A percentile compares a stretch with the other conserved stretches of the same genome.
Evolutionary conservation across 257 asterid species (phyloP).

Genomic region (Paraleonurus japonicus): DNA sequence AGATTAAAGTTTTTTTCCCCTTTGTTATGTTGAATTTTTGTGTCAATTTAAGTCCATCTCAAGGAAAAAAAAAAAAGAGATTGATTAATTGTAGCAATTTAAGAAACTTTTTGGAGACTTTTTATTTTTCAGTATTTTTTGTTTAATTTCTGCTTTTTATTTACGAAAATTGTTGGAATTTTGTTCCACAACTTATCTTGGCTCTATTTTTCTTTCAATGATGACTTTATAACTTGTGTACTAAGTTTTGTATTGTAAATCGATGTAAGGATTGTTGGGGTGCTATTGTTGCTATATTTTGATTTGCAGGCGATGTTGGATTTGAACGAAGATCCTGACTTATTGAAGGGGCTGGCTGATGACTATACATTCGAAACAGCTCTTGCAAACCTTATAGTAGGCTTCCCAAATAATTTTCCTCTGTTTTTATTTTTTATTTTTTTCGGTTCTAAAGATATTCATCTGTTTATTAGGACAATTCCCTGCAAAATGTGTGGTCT

Average conservation of each 20-base stretch:
- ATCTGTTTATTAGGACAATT: constrained; percentile 55
- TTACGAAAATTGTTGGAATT: not conserved
- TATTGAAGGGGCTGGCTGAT: constrained; percentile 57
- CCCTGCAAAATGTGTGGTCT: constrained; percentile 77
- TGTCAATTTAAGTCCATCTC: not conserved
- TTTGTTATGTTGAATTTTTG: not conserved
- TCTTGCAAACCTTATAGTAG: constrained; percentile 31
- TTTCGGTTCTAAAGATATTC: not conserved
- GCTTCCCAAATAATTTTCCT: not conserved
- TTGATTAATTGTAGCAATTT: too few species aligned
- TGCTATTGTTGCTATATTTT: not conserved
- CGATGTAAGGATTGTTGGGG: not conserved
- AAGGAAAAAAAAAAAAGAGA: too few species aligned
- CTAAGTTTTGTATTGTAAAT: not conserved
- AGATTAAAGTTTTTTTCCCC: not conserved
- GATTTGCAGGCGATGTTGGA: constrained; percentile 75
- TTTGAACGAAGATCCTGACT: constrained; percentile 62
- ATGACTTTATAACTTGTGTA: not conserved
- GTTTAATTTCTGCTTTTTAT: too few species aligned
- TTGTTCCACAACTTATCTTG: not conserved
- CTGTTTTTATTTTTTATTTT: not conserved
- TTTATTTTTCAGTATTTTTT: not conserved
- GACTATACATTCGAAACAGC: constrained; percentile 71
- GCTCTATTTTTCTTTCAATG: not conserved
- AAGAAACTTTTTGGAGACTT: too few species aligned